Evolutionary conservation across 345 rosid genomes (phyloP), one percentile per base, ranked within the genome.

Genomic region (Balakata baccata): DNA sequence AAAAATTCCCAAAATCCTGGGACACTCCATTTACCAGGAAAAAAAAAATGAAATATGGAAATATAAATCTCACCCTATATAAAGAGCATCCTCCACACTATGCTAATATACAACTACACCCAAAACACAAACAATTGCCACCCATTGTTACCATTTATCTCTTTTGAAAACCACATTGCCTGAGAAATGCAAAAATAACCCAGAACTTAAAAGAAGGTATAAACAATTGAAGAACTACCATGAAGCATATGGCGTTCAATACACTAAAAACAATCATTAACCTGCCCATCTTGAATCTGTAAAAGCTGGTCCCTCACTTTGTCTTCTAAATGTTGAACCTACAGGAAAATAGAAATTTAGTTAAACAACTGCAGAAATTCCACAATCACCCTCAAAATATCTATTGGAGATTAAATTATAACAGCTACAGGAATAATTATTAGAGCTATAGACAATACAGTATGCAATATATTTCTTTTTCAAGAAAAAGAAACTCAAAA

Each of bases 261-360:
- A 37, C 59, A 18, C 3, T 10, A 20, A 20, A 41, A 17, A 25
- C 57, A 63, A 18, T 77, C 18, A 47, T 22, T 29, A 11, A 92
- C 97, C 92, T 82, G 66, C 7, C 87, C 97, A 74, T 89, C 76
- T 71, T 84, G 85, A 80, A 81, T 82, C 69, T 72, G 74, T 67
- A 88, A 70, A 72, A 92, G 97, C 78, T 84, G 73, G 66, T 82
- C 79, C 83, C 86, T 88, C 56, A 94, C 90, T 75, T 74, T 85
- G 81, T 94, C 97, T 66, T 92, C 95, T 64, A 90, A 97, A 72
- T 84, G 82, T 85, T 86, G 88, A 83, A 89, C 97, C 98, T 94
- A 82, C 69, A 74, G 61, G 20, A 76, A 39, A 43, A 52, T 9
- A 72, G 4, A 60, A 52, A 29, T 49, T 1, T 16, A 71, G 23